A percentile compares a stretch with the other conserved stretches of the same genome.
phyloP scores from a whole-genome alignment of 768 basidiomycete genomes.

The Lactarius trivialis region DNA sequence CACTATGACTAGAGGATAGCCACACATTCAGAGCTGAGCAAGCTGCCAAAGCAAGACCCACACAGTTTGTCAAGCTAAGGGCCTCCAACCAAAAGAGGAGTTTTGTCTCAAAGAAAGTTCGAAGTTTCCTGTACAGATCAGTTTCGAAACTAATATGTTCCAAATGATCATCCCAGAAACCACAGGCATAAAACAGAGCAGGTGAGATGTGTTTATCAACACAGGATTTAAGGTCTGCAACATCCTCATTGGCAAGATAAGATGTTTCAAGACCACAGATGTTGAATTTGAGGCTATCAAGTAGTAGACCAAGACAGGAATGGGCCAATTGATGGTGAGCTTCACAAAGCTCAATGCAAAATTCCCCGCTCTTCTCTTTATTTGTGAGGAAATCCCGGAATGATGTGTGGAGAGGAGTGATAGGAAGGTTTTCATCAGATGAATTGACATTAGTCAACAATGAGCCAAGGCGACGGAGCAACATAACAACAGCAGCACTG shows the following conservation, averaged over 20 bases:
- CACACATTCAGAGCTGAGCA: not conserved
- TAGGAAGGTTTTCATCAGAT: not conserved
- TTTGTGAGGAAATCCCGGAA: conserved; percentile 2
- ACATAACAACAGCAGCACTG: not conserved
- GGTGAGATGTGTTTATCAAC: not conserved
- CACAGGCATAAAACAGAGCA: not conserved
- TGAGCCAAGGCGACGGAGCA: not conserved
- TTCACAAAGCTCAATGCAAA: not conserved
- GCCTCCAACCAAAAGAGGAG: not conserved
- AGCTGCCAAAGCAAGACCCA: not conserved
- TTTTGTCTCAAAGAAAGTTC: not conserved
- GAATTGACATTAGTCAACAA: conserved; percentile 1
- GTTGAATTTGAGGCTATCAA: not conserved
- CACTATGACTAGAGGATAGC: not conserved
- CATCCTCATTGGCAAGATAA: not conserved
- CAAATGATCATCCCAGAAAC: not conserved
- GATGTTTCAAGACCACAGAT: conserved; percentile 2
- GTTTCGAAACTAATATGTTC: not conserved
- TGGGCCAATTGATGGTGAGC: not conserved
- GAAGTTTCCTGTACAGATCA: not conserved
- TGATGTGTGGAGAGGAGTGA: not conserved
- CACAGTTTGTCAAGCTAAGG: not conserved
- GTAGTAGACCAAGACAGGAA: not conserved
- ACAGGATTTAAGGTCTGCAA: not conserved
- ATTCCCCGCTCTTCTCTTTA: not conserved